Base-by-base conservation (phyloP, 345 rosid genomes). In the Eucalyptus pumila region DNA sequence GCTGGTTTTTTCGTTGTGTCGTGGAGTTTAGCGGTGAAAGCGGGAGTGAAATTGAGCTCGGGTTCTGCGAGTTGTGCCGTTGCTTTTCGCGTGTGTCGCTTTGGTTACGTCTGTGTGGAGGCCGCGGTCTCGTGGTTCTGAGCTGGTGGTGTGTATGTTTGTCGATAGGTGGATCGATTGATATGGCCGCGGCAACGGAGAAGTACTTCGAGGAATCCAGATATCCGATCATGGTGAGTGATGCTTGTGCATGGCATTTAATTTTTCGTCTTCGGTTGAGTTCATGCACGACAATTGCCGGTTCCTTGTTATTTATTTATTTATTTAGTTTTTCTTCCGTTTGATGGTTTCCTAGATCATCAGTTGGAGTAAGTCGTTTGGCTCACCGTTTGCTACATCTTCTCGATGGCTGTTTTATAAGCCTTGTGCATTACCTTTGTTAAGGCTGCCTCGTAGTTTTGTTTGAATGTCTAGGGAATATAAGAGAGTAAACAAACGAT, bases 111-210 rank as follows among this genome's bases (percentile, higher is more conserved):
- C n/a, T 54, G 11, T 8, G 40, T 21, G 17, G 58, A 51, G 86
- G 58, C 21, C n/a, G 58, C 45, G 67, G 10, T 45, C 88, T 87
- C 88, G 44, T 30, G 85, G 85, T 40, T 76, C 24, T 76, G 47
- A 76, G 45, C 87, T 34, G 62, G 65, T 12, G 62, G 54, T 32
- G 27, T 26, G 44, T 50, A 37, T 37, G 45, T n/a, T 50, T 51
- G 45, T 51, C 56, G 3, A 76, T 92, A 97, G 99, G 97, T 93
- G 98, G 97, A 91, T 94, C 93, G 56, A 88, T 98, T 89, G 97
- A 98, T 91, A 91, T 97, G 42, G 89, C 89, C 52, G 97, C 93
- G 89, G 99, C 95, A 19, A 90, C 91, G 80, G 89, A 93, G 90
- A 94, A 90, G 89, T 94, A 89, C 92, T 69, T 85, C 32, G 93